Evolutionary conservation across 345 rosid species (phyloP), one percentile per base, ranked within the genome.

Genomic region (Syzygium grande): DNA sequence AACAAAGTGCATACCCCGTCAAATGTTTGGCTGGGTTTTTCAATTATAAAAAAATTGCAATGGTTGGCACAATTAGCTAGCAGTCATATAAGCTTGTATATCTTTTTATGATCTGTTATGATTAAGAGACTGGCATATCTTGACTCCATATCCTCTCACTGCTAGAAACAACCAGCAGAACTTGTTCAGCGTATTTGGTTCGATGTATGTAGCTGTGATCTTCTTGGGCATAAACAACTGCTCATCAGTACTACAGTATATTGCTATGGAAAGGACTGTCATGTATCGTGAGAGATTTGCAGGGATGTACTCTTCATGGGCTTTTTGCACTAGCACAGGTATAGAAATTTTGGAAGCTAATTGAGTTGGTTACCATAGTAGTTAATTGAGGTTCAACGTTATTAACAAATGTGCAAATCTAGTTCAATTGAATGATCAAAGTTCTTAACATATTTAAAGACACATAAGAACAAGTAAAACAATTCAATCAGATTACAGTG

Each of bases 211-310:
- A 9, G 91, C 92, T 16, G 90, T 92, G 25, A 73, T 93, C 83
- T 95, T 94, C 91, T 89, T 95, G 51, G 99, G 98, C 63, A 86
- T 94, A 89, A 94, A 88, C 88, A 97, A 95, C 68, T 95, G 97
- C 88, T 89, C 94, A 27, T 54, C 95, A 51, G 97, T 93, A n/a
- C 41, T 95, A 15, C 92, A 92, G 51, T 92, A 92, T 56, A 90
- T 95, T 73, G 93, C 92, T 13, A 90, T 89, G 43, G 99, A 97
- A 51, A 89, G 97, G 38, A 91, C 88, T 13, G 98, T 95, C 27
- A 89, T 94, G 93, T 95, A 95, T 87, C 92, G 98, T 0, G 98
- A 97, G 90, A 93, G 94, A 89, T 96, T 94, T 90, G 98, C 98
- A 1, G 98, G 98, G 78, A 97, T 94, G 98, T 95, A 96, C 93